phyloP scores from a whole-genome alignment of 2,329 filamentous ascomycete species.

The Fusarium musae region DNA sequence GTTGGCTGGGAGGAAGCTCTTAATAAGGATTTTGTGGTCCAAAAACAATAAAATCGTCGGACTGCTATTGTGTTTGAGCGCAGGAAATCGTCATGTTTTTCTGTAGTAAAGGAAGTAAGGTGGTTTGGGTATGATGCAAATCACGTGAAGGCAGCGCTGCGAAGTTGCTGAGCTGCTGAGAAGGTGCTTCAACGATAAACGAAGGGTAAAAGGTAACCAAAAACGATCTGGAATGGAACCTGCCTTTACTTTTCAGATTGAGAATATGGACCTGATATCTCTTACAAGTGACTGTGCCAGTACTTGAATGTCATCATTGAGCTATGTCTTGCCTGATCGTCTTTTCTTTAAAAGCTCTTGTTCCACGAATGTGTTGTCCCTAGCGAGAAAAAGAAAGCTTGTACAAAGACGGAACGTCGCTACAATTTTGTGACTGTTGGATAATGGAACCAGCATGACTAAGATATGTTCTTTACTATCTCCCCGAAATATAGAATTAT shows the following conservation, averaged over 20 bases:
- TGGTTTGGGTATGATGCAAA: constrained; percentile 14
- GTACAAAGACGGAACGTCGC: not conserved
- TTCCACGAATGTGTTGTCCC: not conserved
- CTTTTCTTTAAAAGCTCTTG: not conserved
- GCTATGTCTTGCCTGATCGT: not conserved
- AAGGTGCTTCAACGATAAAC: not conserved
- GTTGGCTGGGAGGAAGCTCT: not conserved
- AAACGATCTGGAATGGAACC: not conserved
- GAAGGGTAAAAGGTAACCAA: not conserved
- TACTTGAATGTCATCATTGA: not conserved
- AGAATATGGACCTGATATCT: not conserved
- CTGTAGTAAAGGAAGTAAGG: not conserved
- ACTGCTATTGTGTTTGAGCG: constrained; percentile 20
- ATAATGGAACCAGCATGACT: not conserved
- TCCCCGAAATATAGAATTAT: not conserved
- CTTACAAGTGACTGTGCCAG: not conserved
- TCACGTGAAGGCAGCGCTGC: constrained; percentile 26
- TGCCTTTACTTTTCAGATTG: not conserved
- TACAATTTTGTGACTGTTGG: not conserved
- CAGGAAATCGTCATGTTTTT: constrained; percentile 3
- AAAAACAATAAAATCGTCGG: not conserved
- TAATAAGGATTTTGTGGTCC: not conserved
- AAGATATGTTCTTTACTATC: not conserved
- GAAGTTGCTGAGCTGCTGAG: constrained; percentile 1
- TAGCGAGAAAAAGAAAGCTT: not conserved